These are phyloP conservation scores for Vaccinium vitisidaea DNA, from an alignment of 148 eudicot species.

Conservation along the genomic window DNA sequence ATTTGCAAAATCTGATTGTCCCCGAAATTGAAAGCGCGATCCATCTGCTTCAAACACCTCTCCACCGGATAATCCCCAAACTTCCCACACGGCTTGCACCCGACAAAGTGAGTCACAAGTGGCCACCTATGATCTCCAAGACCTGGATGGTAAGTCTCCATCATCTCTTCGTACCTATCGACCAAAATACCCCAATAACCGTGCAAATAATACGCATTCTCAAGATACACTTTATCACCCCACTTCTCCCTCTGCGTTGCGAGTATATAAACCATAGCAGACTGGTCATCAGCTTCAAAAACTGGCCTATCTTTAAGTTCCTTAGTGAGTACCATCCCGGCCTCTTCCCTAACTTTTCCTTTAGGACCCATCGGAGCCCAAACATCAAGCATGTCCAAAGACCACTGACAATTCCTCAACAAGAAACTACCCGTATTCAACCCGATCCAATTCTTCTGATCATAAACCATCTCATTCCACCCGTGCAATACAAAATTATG, in stretches of 20 bases:
- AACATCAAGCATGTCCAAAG: constrained; percentile 63
- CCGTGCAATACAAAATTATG: constrained; percentile 69
- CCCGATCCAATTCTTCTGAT: constrained; percentile 77
- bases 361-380: constrained; percentile 83
- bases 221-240: constrained; percentile 73
- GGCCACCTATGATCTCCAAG: constrained; percentile 84
- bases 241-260: constrained; percentile 57
- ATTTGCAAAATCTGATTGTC: constrained; percentile 71
- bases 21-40: constrained; percentile 72
- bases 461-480: constrained; percentile 73
- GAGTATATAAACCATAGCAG: constrained; percentile 71
- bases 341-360: constrained; percentile 60
- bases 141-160: constrained; percentile 62
- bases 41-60: constrained; percentile 78
- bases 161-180: constrained; percentile 62
- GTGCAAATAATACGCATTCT: constrained; percentile 62
- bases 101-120: constrained; percentile 77
- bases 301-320: constrained; percentile 69
- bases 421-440: constrained; percentile 71
- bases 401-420: constrained; percentile 71
- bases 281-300: constrained; percentile 86
- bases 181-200: constrained; percentile 83
- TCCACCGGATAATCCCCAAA: constrained; percentile 67
- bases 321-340: constrained; percentile 53
- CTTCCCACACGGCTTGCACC: constrained; percentile 76